These are phyloP conservation scores for Tetracladium setigerum DNA, from an alignment of 495 filamentous ascomycete species.

Conservation along the genomic window DNA sequence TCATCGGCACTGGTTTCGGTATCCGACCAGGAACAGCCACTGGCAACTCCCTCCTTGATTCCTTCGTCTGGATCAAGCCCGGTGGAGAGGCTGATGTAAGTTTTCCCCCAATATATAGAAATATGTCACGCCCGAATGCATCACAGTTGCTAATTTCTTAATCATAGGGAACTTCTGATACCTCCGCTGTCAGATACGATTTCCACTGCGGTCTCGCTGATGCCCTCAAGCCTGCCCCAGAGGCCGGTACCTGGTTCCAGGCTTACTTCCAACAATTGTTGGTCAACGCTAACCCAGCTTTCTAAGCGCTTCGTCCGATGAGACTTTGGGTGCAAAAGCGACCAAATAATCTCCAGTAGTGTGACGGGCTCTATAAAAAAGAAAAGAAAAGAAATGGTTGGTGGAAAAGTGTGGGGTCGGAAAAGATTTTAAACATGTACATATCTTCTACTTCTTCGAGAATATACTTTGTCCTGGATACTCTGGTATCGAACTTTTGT, in stretches of 20 bases:
- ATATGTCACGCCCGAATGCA: no score
- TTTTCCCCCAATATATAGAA: neutral
- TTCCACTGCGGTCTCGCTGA: constrained; percentile 57
- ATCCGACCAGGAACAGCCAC: constrained; percentile 57
- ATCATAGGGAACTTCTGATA: constrained; percentile 52
- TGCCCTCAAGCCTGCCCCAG: constrained; percentile 59
- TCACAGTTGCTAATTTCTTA: no score
- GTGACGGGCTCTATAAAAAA: no score
- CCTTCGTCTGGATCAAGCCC: constrained; percentile 81
- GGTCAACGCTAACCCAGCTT: constrained; percentile 56
- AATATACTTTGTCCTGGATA: no score
- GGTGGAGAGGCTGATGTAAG: constrained; percentile 64
- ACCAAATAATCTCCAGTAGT: no score
- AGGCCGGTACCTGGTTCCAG: constrained; percentile 76
- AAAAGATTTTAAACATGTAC: no score
- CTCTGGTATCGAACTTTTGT: no score
- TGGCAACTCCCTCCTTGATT: constrained; percentile 54
- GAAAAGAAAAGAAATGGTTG: no score
- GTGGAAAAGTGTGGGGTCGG: no score
- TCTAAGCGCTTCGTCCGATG: no score
- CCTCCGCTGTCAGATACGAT: constrained; percentile 58
- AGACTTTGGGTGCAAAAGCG: no score
- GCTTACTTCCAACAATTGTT: constrained; percentile 66
- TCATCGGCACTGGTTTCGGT: constrained; percentile 68
- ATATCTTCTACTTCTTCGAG: no score